Evolutionary conservation across 1,284 basidiomycete genomes (phyloP), one percentile per base, ranked within the genome.

Genomic region (Mycosarcoma mackinlayi): DNA sequence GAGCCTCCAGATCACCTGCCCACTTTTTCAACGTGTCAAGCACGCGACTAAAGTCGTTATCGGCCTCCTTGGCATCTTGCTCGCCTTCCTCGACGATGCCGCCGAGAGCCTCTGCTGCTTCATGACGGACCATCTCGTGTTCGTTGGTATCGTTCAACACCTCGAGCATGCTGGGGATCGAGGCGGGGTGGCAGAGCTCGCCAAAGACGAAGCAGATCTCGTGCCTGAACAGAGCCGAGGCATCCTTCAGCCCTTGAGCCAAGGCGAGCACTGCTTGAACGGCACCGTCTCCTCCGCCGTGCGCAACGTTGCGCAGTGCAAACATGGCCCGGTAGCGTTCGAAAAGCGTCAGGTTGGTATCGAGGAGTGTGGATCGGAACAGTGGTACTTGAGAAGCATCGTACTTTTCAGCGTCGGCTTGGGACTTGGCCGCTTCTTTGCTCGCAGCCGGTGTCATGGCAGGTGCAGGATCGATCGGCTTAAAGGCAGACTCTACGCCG

Each of bases 271-370:
- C 91, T 0, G 95, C 94, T 18, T 72, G 51, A 18, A 84, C 84
- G 1, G 73, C 58, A 2, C 75, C 79, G 7, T 69, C 61, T 13
- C 65, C 68, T 11, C 64, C 73, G 1, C 58, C 70, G 42, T 81
- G 78, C 10, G 78, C 79, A 16, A 75, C 79, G 48, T 81, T 79
- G 25, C 96, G 89, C 42, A 99, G 87, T 0, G 92, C 91, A 82
- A 99, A 98, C 96, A 99, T 98, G 38, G 96, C 95, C 14, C 96
- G 89, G 83, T 99, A 99, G 33, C 96, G 89, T 74, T 94, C 89
- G 78, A 98, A 99, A 0, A 99, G 88, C 0, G 92, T 87, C 1
- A 91, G 84, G 5, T 84, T 84, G 3, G 85, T 87, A 81, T 96
- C 87, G 25, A 95, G 86, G 0, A 98, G 86, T 10, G 87, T 87